Evolutionary conservation across 164 flowering plant species (phyloP).

Genomic region (Annona squamosa): DNA sequence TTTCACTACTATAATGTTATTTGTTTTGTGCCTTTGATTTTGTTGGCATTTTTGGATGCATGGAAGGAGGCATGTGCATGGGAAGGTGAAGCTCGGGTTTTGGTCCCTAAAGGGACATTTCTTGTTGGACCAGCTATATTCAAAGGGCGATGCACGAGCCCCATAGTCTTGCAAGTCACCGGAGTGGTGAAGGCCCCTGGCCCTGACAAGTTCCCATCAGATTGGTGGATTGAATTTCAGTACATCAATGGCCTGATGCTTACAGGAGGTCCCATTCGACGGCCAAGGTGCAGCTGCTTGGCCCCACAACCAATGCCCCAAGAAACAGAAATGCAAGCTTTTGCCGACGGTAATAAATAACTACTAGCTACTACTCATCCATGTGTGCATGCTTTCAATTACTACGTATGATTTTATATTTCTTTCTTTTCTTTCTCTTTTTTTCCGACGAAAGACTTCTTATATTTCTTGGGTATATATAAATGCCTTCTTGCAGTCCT

Average conservation of each 20-base stretch:
- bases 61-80: neutral
- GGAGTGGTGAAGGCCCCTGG: neutral
- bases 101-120: neutral
- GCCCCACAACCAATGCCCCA: neutral
- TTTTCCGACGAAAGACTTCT: too few species aligned
- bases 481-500: slow-evolving; percentile 12
- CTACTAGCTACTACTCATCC: too few species aligned
- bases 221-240: neutral
- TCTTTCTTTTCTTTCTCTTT: neutral
- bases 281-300: neutral
- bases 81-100: neutral
- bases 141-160: neutral
- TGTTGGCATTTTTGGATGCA: neutral
- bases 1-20: too few species aligned
- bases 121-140: neutral
- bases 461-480: too few species aligned
- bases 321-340: neutral
- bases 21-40: neutral
- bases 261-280: neutral
- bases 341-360: neutral
- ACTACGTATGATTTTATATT: neutral
- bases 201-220: neutral
- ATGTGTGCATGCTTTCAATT: too few species aligned
- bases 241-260: neutral
- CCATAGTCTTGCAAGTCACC: neutral